A percentile compares a stretch with the other conserved stretches of the same genome.
Evolutionary conservation across 1,284 basidiomycete species (phyloP).

Genomic region (Sporisorium graminicola): DNA sequence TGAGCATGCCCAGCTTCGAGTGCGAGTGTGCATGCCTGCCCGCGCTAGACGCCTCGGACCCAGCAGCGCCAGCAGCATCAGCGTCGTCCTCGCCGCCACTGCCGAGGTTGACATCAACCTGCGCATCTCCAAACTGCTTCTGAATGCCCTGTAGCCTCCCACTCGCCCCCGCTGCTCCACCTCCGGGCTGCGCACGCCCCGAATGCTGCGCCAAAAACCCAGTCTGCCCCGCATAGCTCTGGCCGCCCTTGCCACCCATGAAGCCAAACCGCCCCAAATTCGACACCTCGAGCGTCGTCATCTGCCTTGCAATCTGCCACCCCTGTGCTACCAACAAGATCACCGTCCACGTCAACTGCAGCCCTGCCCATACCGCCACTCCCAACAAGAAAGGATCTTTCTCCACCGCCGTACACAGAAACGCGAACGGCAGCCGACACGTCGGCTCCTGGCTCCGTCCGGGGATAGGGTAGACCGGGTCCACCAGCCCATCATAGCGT

Average conservation of each 20-base stretch:
- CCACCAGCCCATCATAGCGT: slow-evolving; percentile 33
- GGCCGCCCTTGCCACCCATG: slow-evolving; percentile 90
- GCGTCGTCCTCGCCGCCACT: slow-evolving; percentile 2
- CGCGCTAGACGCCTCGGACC: background rate
- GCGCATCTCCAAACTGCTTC: slow-evolving; percentile 21
- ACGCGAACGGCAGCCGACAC: slow-evolving; percentile 77
- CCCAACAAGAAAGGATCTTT: slow-evolving; percentile 86
- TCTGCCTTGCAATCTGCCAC: slow-evolving; percentile 92
- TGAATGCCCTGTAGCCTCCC: slow-evolving; percentile 24
- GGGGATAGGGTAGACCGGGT: slow-evolving; percentile 24
- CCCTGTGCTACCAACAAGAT: slow-evolving; percentile 86
- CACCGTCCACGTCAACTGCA: slow-evolving; percentile 93
- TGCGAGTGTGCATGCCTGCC: slow-evolving; percentile 22
- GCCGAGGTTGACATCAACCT: slow-evolving; percentile 21
- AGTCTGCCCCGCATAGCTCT: slow-evolving; percentile 72
- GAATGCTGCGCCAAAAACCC: slow-evolving; percentile 37
- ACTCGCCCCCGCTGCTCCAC: background rate
- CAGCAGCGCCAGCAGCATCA: background rate
- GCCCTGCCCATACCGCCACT: slow-evolving; percentile 83
- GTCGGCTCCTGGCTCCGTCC: slow-evolving; percentile 60
- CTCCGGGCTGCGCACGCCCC: slow-evolving; percentile 1
- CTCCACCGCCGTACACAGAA: slow-evolving; percentile 75
- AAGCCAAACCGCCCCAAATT: slow-evolving; percentile 95
- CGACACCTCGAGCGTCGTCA: slow-evolving; percentile 95
- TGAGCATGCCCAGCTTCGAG: slow-evolving; percentile 12